phyloP scores from a whole-genome alignment of 805 yeast species.

The Grigorovia jiainica region DNA sequence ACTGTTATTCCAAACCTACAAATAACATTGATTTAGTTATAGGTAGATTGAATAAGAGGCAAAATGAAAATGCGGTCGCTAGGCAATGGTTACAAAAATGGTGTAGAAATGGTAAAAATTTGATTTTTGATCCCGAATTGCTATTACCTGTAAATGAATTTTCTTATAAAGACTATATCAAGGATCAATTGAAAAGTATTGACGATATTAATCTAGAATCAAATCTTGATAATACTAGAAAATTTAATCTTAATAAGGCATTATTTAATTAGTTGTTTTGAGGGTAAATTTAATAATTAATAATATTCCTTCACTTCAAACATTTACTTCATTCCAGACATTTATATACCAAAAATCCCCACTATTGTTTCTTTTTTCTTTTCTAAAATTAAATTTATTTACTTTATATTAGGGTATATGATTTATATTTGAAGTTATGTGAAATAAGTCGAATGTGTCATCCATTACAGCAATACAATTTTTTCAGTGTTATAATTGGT shows the following conservation, averaged over 20 bases:
- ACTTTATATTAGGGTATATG: too few relatives aligned
- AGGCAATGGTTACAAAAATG: conserved; percentile 52
- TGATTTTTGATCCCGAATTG: conserved; percentile 20
- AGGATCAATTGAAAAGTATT: conserved; percentile 5
- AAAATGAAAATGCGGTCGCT: conserved; percentile 50
- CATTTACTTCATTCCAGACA: not conserved
- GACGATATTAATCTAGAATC: conserved; percentile 3
- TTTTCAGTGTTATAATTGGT: not conserved
- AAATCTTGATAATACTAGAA: not conserved
- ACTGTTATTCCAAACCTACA: conserved; percentile 43
- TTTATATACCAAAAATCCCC: too few relatives aligned
- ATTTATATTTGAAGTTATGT: not conserved
- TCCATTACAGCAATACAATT: not conserved
- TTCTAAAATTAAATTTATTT: too few relatives aligned
- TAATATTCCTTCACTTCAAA: not conserved
- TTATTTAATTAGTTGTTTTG: not conserved
- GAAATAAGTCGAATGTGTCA: not conserved
- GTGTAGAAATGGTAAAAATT: conserved; percentile 41
- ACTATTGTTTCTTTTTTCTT: too few relatives aligned
- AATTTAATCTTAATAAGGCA: conserved; percentile 1
- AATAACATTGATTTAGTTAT: conserved; percentile 57
- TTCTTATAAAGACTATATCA: conserved; percentile 10
- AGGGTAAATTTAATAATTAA: not conserved
- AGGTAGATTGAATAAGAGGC: conserved; percentile 36
- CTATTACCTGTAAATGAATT: conserved; percentile 13